These are phyloP conservation scores for Beauveria brongniartii DNA, from an alignment of 2,329 filamentous ascomycete genomes.

Conservation along the genomic window DNA sequence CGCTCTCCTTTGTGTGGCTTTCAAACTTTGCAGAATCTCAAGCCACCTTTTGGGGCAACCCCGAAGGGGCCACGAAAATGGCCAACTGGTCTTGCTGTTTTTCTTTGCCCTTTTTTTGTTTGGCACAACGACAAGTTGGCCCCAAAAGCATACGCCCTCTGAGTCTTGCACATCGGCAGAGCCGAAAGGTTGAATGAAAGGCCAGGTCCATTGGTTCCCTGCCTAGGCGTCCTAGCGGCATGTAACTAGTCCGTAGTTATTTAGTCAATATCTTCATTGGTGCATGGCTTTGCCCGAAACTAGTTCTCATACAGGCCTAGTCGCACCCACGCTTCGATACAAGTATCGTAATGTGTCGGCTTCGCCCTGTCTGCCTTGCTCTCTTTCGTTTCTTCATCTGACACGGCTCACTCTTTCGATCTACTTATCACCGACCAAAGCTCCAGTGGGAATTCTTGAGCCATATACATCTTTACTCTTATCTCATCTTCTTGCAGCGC, in stretches of 20 bases:
- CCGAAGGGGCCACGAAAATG: too few species aligned
- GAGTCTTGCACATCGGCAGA: background rate
- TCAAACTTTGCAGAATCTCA: background rate
- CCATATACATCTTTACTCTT: background rate
- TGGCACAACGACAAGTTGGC: too few species aligned
- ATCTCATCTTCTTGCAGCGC: background rate
- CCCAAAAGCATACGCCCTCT: background rate
- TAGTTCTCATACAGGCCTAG: slow-evolving; percentile 1
- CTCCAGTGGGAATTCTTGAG: background rate
- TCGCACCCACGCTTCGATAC: background rate
- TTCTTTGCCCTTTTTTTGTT: background rate
- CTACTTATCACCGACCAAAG: background rate
- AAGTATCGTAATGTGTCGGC: background rate
- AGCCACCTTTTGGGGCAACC: too few species aligned
- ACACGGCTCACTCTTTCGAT: background rate
- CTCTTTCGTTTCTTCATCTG: background rate
- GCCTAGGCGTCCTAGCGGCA: too few species aligned
- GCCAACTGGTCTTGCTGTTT: too few species aligned
- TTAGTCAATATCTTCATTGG: too few species aligned
- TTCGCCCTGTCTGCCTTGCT: background rate
- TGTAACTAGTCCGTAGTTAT: too few species aligned
- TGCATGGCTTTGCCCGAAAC: background rate
- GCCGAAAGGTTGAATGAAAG: background rate
- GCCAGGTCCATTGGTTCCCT: background rate
- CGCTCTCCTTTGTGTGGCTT: background rate